Percentiles rank a stretch among this genome's conserved stretches.
Evolutionary conservation across 164 flowering plant genomes (phyloP).

Genomic region (Umbilicus rupestris): DNA sequence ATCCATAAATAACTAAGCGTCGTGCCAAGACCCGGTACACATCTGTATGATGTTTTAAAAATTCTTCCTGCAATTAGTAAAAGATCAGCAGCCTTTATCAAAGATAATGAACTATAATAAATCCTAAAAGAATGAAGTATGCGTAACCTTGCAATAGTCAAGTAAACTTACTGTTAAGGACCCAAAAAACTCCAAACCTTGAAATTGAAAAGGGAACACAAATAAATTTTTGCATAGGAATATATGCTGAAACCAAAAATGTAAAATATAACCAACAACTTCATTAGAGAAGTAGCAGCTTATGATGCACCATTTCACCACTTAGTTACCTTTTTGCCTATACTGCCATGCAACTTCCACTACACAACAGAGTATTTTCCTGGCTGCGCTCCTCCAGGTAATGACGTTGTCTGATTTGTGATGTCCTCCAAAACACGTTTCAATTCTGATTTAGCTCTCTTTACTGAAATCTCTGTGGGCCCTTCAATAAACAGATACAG

Average conservation of each 20-base stretch:
- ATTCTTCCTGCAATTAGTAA: slow-evolving; percentile 1
- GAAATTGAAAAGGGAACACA: neutral
- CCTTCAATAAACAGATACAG: slow-evolving; percentile 93
- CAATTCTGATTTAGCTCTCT: slow-evolving; percentile 76
- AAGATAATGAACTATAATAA: neutral
- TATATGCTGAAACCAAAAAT: neutral
- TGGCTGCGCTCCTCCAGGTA: slow-evolving; percentile 76
- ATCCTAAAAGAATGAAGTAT: neutral
- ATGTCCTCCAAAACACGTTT: slow-evolving; percentile 84
- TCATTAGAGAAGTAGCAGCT: neutral
- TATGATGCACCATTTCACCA: neutral
- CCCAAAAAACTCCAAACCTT: slow-evolving; percentile 6
- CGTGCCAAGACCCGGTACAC: neutral
- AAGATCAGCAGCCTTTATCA: neutral
- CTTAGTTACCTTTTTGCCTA: neutral
- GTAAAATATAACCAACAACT: neutral
- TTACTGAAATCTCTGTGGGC: slow-evolving; percentile 78
- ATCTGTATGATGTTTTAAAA: neutral
- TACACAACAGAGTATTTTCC: slow-evolving; percentile 75
- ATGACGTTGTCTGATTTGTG: slow-evolving; percentile 51
- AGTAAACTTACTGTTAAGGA: slow-evolving; percentile 4
- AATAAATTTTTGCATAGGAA: neutral
- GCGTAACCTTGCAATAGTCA: neutral
- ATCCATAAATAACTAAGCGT: neutral
- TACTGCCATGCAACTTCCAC: slow-evolving; percentile 20